These are phyloP conservation scores for Fusarium sp. DNA, from an alignment of 2,329 filamentous ascomycete species.

Conservation along the genomic window DNA sequence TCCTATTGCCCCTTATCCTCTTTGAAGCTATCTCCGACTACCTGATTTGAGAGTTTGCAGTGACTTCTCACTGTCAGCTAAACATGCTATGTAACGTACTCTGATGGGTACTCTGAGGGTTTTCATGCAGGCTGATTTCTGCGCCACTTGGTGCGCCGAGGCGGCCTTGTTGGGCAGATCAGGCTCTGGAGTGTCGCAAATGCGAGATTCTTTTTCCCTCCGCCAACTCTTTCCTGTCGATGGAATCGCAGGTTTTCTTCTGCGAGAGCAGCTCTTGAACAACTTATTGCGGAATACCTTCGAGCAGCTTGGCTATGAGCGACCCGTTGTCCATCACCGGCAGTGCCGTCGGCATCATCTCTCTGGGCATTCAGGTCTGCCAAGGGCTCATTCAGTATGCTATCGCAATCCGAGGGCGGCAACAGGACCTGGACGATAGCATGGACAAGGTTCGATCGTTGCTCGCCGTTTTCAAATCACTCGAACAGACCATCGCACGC, in stretches of 20 bases:
- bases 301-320: neutral
- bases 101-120: neutral
- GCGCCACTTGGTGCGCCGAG: neutral
- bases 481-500: neutral
- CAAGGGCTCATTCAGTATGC: constrained; percentile 2
- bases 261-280: neutral
- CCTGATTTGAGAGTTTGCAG: neutral
- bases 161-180: neutral
- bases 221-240: neutral
- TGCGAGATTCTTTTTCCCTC: neutral
- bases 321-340: constrained; percentile 2
- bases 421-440: neutral
- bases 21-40: neutral
- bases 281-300: fast-evolving
- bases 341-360: constrained; percentile 10
- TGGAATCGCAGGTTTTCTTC: neutral
- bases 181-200: neutral
- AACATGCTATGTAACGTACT: neutral
- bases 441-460: neutral
- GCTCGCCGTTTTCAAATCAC: constrained; percentile 3
- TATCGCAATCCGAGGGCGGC: neutral
- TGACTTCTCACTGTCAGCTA: neutral
- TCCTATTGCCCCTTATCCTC: neutral
- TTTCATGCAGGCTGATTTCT: neutral
- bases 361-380: constrained; percentile 11